These are phyloP conservation scores for Terana coerulea DNA, from an alignment of 768 basidiomycete species.

Conservation along the genomic window DNA sequence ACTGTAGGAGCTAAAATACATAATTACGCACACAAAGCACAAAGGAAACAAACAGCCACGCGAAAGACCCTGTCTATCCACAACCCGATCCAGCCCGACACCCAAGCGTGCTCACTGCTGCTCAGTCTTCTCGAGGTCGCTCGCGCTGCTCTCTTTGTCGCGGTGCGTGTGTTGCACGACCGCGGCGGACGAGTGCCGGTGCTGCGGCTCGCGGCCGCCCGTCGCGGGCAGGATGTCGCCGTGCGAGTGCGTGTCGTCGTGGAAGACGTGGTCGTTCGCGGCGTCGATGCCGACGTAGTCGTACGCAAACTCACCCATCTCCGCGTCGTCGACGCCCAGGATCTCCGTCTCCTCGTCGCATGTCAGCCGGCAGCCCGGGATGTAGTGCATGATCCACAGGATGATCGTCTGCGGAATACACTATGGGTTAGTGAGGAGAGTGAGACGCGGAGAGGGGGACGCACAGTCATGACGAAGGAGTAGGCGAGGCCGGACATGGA, in stretches of 20 bases:
- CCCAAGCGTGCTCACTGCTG: no score
- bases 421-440: neutral
- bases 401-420: slow-evolving; percentile 56
- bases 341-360: slow-evolving; percentile 62
- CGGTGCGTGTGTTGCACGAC: slow-evolving; percentile 4
- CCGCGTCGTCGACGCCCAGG: slow-evolving; percentile 80
- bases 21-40: no score
- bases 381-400: slow-evolving; percentile 84
- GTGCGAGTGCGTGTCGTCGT: slow-evolving; percentile 30
- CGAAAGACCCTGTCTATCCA: no score
- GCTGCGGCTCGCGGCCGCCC: slow-evolving; percentile 35
- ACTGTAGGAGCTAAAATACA: no score
- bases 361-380: slow-evolving; percentile 77
- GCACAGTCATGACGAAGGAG: slow-evolving; percentile 73
- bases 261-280: slow-evolving; percentile 19
- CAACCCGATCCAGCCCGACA: no score
- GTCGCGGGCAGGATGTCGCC: slow-evolving; percentile 23
- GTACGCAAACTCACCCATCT: slow-evolving; percentile 55
- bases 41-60: no score
- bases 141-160: slow-evolving; percentile 10
- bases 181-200: slow-evolving; percentile 17
- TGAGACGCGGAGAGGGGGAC: slow-evolving; percentile 21
- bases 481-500: slow-evolving; percentile 62
- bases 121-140: slow-evolving; percentile 7
- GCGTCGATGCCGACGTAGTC: slow-evolving; percentile 45